phyloP scores from a whole-genome alignment of 768 basidiomycete species.

The Melanogaster broomeanus region DNA sequence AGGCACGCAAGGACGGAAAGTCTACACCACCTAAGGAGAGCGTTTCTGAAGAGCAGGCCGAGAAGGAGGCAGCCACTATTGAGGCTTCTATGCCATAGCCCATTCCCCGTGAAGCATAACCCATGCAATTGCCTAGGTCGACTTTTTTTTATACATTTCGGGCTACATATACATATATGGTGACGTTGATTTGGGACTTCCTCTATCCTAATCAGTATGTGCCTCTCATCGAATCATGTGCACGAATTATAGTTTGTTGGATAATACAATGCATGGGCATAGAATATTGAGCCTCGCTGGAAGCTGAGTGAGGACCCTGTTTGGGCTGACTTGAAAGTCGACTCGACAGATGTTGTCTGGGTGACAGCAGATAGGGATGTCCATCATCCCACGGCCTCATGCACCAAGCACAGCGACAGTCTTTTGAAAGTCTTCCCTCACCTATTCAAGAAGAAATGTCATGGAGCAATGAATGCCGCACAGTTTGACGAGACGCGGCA shows the following conservation, averaged over 20 bases:
- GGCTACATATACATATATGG: conserved; percentile 15
- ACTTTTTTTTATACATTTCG: conserved; percentile 14
- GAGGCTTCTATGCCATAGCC: conserved; percentile 8
- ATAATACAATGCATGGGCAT: conserved; percentile 5
- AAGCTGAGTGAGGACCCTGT: too few relatives aligned
- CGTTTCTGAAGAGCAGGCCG: conserved; percentile 29
- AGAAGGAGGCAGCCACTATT: conserved; percentile 10
- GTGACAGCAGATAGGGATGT: neutral
- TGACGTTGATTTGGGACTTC: conserved; percentile 15
- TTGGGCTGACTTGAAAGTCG: neutral
- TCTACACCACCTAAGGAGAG: conserved; percentile 37
- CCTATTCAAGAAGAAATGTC: conserved; percentile 10
- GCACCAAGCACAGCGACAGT: conserved; percentile 4
- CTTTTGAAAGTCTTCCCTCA: conserved; percentile 24
- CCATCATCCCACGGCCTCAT: conserved; percentile 1
- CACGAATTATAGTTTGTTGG: conserved; percentile 11
- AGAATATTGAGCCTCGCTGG: conserved; percentile 1
- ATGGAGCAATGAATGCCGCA: neutral
- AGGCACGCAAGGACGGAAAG: conserved; percentile 36
- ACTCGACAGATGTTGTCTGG: too few relatives aligned
- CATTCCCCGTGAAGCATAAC: conserved; percentile 13
- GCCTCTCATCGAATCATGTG: conserved; percentile 2
- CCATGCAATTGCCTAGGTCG: neutral
- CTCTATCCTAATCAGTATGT: conserved; percentile 23
- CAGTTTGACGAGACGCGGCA: neutral